Base-by-base conservation (phyloP, 2,329 filamentous ascomycete species). In the Fonsecaea pugnacius region DNA sequence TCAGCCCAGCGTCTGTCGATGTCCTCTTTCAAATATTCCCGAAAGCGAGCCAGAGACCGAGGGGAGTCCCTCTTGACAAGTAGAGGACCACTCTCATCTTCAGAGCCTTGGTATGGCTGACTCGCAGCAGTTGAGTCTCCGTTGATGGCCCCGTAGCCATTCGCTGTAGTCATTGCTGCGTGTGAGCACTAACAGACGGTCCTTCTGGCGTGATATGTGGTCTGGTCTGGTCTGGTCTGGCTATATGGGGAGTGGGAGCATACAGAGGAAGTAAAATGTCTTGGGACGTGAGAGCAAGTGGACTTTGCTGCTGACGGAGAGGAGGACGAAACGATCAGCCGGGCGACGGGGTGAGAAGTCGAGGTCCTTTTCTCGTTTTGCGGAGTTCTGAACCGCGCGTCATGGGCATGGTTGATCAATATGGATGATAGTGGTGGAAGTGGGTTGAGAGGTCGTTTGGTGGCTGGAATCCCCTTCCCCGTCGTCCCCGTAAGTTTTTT, bases 1-100 rank as follows among this genome's bases (percentile, higher is more conserved):
- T 94, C 90, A 14, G 87, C 85, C 82, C 87, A 67, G 33, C 58
- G 53, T 30, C 35, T 50, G 64, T 65, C 60, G 38, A 67, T 65
- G 40, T 67, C 67, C 4, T 69, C 59, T 10, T 36, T 63, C 60
- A 69, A 53, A 50, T 69, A 64, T 54, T 57, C 33, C 38, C 56
- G 56, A 43, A 66, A 58, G 24, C 50, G 58, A 14, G 24, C 21
- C 9, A 63, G 53, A 24, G 46, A 56, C 14, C 35, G 16, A 6
- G 43, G 36, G 14, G 32, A 33, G 14, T 55, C 36, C 4, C 14
- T 24, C 50, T 67, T 52, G 2, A 35, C 53, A 16, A 67, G 58
- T 10, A 66, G 53, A 30, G 63, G 55, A 14, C 59, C 58, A 48
- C 57, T 46, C 58, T 67, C 66, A 43, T 61, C 36, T 38, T 58